Percentiles rank a stretch among this genome's conserved stretches.
phyloP scores from a whole-genome alignment of 2,329 filamentous ascomycete genomes.

The Knoxdaviesia capensis region DNA sequence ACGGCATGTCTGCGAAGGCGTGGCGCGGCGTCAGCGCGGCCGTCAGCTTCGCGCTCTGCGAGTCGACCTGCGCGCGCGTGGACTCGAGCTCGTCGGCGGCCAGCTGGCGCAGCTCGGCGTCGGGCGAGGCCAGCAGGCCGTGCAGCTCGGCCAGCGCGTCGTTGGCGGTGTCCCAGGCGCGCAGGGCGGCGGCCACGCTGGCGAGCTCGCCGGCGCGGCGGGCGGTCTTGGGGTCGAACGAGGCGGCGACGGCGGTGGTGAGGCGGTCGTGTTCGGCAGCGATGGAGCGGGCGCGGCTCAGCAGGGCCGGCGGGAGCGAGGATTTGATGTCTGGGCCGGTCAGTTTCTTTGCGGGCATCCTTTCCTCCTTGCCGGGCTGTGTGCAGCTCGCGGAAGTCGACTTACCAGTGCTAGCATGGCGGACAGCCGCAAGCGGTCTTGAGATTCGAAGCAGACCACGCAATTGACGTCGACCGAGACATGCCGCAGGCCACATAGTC shows the following conservation, averaged over 20 bases:
- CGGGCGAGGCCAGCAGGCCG: conserved; percentile 26
- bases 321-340: conserved; percentile 12
- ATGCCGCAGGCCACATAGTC: too few relatives aligned
- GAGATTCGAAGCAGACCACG: too few relatives aligned
- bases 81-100: conserved; percentile 63
- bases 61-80: conserved; percentile 39
- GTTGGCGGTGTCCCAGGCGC: conserved; percentile 34
- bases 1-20: conserved; percentile 76
- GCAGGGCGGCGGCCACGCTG: conserved; percentile 33
- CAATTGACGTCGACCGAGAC: too few relatives aligned
- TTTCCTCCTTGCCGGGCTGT: conserved; percentile 1
- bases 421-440: too few relatives aligned
- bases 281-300: conserved; percentile 37
- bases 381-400: conserved; percentile 1
- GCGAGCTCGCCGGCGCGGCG: conserved; percentile 42
- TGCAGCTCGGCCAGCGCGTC: conserved; percentile 32
- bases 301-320: conserved; percentile 29
- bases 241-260: conserved; percentile 24
- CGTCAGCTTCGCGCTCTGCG: conserved; percentile 48
- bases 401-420: conserved; percentile 24
- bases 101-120: conserved; percentile 55
- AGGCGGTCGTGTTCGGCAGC: conserved; percentile 36
- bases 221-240: conserved; percentile 35
- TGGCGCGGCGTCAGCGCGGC: conserved; percentile 68
- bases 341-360: too few relatives aligned